These are phyloP conservation scores for Pilaira anomala DNA, from an alignment of 192 early-diverging fungal genomes.

Conservation along the genomic window DNA sequence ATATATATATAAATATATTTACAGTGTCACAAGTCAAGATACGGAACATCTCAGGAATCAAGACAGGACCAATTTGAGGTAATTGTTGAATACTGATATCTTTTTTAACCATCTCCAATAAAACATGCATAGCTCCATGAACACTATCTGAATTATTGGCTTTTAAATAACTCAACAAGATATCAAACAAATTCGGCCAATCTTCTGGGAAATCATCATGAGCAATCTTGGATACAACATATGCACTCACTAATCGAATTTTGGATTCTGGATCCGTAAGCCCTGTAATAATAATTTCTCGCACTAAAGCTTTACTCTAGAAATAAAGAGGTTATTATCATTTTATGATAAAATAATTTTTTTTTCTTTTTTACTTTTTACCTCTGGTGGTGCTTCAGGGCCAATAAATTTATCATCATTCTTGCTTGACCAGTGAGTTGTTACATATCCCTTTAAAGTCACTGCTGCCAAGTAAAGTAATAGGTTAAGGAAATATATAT, in stretches of 20 bases:
- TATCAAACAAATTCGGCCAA: conserved; percentile 87
- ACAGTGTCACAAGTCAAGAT: conserved; percentile 66
- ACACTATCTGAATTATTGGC: conserved; percentile 65
- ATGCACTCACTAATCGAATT: conserved; percentile 71
- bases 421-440: conserved; percentile 72
- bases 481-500: conserved; percentile 24
- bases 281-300: conserved; percentile 55
- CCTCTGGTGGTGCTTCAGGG: conserved; percentile 58
- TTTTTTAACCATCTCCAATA: conserved; percentile 78
- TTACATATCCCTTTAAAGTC: conserved; percentile 70
- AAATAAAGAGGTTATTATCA: background rate
- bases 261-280: conserved; percentile 55
- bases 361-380: conserved; percentile 20
- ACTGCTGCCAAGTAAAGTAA: conserved; percentile 58
- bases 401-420: conserved; percentile 48
- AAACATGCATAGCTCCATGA: conserved; percentile 85
- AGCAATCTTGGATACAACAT: conserved; percentile 84
- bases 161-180: conserved; percentile 66
- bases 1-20: conserved; percentile 4
- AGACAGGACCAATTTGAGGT: conserved; percentile 71
- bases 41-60: conserved; percentile 81
- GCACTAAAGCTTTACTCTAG: conserved; percentile 58
- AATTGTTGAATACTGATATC: conserved; percentile 89
- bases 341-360: background rate
- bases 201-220: conserved; percentile 90